Conservation (phyloP, 805 yeast genomes). For the fission yeast (Schizosaccharomyces pombe) region ASM294v3 CU329670.1:83501-84000, state of each 20-base stretch:
- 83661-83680: constrained; percentile 25
- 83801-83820: constrained; percentile 25
- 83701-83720: constrained; percentile 24
- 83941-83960: constrained; percentile 28
- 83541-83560: constrained; percentile 45
- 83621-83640: constrained; percentile 16
- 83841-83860: constrained; percentile 31
- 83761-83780: constrained; percentile 45
- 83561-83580: constrained; percentile 34
- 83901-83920: constrained; percentile 29
- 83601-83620: constrained; percentile 8
- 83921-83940: constrained; percentile 24
- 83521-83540: constrained; percentile 48
- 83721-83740: constrained; percentile 18
- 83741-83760: constrained; percentile 26
- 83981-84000: constrained; percentile 20
- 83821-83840: constrained; percentile 14
- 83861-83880: constrained; percentile 32
- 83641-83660: constrained; percentile 22
- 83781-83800: constrained; percentile 44
- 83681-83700: constrained; percentile 29
- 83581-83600: constrained; percentile 30
- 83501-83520: constrained; percentile 35
- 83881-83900: constrained; percentile 25
- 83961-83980: constrained; percentile 27